phyloP scores from a whole-genome alignment of 345 rosid genomes.

The Nasturtium officinale region DNA sequence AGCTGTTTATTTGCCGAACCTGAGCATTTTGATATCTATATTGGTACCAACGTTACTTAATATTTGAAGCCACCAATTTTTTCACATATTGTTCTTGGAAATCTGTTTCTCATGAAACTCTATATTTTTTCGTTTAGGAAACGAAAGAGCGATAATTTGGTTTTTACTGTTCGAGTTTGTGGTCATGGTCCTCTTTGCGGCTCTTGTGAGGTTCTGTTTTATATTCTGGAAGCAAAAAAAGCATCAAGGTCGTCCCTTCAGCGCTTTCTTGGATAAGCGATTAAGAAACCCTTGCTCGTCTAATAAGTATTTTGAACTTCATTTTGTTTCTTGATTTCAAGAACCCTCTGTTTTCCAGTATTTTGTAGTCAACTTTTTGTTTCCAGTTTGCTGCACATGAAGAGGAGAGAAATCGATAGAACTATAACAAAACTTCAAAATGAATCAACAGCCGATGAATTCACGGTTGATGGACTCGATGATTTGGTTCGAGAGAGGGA shows the following conservation, averaged over 20 bases:
- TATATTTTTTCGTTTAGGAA: slow-evolving; percentile 49
- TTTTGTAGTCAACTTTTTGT: background rate
- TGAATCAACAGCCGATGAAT: slow-evolving; percentile 49
- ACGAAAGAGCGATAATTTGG: slow-evolving; percentile 52
- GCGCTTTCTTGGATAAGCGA: slow-evolving; percentile 69
- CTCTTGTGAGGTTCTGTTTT: slow-evolving; percentile 71
- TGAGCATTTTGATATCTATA: slow-evolving; percentile 49
- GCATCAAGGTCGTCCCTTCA: slow-evolving; percentile 61
- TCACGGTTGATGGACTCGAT: slow-evolving; percentile 50
- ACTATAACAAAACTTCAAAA: slow-evolving; percentile 60
- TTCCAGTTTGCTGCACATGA: slow-evolving; percentile 64
- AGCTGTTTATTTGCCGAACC: slow-evolving; percentile 67
- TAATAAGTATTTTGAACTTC: too few species aligned
- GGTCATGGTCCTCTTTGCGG: slow-evolving; percentile 57
- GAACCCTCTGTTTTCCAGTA: background rate
- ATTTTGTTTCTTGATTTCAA: background rate
- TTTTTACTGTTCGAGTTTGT: slow-evolving; percentile 72
- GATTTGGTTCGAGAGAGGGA: slow-evolving; percentile 59
- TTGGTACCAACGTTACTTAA: slow-evolving; percentile 47
- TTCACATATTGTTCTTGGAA: background rate
- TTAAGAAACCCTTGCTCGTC: slow-evolving; percentile 47
- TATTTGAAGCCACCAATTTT: background rate
- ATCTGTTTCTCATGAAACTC: background rate
- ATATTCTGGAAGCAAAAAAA: slow-evolving; percentile 87
- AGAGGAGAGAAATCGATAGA: slow-evolving; percentile 65